Evolutionary conservation across 2,329 filamentous ascomycete genomes (phyloP).

Genomic region (Diaporthe vaccinii): DNA sequence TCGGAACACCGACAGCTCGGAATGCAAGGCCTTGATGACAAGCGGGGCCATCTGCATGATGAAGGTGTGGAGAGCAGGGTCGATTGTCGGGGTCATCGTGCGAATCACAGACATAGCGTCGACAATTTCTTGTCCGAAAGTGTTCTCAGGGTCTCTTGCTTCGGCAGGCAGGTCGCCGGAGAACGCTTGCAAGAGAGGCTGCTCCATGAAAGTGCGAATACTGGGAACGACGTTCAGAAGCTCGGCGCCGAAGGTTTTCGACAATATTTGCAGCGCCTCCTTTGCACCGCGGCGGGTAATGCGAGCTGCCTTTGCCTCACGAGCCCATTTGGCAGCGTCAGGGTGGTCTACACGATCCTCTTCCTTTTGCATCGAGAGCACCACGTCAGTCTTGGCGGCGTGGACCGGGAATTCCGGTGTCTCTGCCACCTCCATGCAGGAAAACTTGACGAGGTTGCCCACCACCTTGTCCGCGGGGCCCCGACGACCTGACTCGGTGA

Average conservation of each 20-base stretch:
- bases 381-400: constrained; percentile 80
- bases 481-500: constrained; percentile 82
- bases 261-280: constrained; percentile 90
- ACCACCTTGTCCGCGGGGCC: constrained; percentile 96
- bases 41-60: constrained; percentile 87
- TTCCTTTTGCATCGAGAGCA: constrained; percentile 95
- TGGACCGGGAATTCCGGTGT: constrained; percentile 95
- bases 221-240: constrained; percentile 89
- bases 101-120: constrained; percentile 94
- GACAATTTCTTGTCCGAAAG: constrained; percentile 90
- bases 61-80: constrained; percentile 81
- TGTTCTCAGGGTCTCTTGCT: constrained; percentile 79
- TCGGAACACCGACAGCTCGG: constrained; percentile 89
- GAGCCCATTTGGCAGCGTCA: constrained; percentile 90
- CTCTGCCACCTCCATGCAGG: constrained; percentile 96
- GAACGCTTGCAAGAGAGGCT: constrained; percentile 82
- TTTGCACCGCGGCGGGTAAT: constrained; percentile 95
- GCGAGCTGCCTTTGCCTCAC: constrained; percentile 87
- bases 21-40: constrained; percentile 89
- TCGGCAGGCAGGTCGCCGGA: constrained; percentile 77
- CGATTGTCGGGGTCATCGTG: constrained; percentile 91
- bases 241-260: constrained; percentile 80
- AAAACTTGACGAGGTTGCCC: constrained; percentile 95
- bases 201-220: constrained; percentile 83
- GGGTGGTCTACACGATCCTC: constrained; percentile 94